These are phyloP conservation scores for Trebouxia sp. DNA, from an alignment of 139 green algal genomes.

Conservation along the genomic window DNA sequence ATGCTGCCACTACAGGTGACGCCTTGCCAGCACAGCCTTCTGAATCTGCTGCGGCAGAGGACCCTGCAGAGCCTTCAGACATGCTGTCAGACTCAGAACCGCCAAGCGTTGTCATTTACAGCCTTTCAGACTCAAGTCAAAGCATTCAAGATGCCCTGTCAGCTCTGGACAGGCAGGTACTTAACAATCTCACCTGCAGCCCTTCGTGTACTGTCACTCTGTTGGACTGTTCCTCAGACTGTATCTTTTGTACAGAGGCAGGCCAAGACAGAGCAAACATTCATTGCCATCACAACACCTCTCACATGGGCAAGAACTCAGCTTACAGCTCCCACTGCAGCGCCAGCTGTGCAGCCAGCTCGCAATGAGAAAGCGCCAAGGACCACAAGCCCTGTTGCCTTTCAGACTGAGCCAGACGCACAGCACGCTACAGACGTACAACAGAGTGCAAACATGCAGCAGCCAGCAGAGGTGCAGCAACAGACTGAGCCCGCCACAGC, in stretches of 20 bases:
- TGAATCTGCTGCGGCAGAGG: too few species aligned
- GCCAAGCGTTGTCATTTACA: constrained; percentile 1
- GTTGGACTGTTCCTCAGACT: background rate
- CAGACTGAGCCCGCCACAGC: background rate
- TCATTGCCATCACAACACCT: constrained; percentile 56
- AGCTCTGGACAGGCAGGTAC: background rate
- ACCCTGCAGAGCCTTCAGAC: too few species aligned
- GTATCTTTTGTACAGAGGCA: background rate
- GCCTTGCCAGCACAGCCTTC: background rate
- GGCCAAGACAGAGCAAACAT: constrained; percentile 31
- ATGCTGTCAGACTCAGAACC: too few species aligned
- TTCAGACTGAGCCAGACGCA: too few species aligned
- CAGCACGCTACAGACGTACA: background rate
- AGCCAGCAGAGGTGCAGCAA: background rate
- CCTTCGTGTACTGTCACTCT: background rate
- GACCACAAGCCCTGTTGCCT: too few species aligned
- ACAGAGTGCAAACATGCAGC: background rate
- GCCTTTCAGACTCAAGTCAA: background rate
- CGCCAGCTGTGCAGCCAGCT: background rate
- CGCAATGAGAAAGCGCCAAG: too few species aligned
- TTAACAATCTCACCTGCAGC: too few species aligned
- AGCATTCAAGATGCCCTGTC: constrained; percentile 1
- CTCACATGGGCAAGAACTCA: constrained; percentile 60
- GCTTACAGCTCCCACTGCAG: background rate
- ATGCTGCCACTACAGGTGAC: background rate